Evolutionary conservation across 306 rosid genomes (phyloP).

Genomic region (Trifolium pratense): DNA sequence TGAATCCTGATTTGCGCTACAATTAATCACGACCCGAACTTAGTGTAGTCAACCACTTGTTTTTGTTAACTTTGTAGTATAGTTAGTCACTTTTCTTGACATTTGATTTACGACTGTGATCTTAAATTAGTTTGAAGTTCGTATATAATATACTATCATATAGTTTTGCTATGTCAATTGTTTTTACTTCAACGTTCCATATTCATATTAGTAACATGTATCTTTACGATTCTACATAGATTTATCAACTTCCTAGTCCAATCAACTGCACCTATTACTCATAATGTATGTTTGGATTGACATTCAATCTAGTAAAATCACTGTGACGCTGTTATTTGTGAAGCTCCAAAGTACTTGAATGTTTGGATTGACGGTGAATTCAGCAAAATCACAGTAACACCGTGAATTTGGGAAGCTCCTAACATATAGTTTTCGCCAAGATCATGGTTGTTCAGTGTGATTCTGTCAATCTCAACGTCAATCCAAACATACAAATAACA

Average conservation of each 20-base stretch:
- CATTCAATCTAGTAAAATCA: too few species aligned
- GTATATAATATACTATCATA: neutral
- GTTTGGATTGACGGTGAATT: neutral
- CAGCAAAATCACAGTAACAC: neutral
- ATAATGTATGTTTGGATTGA: too few species aligned
- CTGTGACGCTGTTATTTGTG: too few species aligned
- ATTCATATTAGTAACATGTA: neutral
- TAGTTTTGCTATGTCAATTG: neutral
- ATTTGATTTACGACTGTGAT: too few species aligned
- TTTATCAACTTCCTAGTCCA: constrained; percentile 8
- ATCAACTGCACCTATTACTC: neutral
- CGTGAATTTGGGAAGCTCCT: neutral
- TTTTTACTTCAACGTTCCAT: neutral
- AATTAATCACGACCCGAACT: neutral
- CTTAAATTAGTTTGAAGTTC: too few species aligned
- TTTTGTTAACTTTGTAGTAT: too few species aligned
- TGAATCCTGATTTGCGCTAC: neutral
- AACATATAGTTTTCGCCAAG: too few species aligned
- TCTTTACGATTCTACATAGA: neutral
- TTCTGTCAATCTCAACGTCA: neutral
- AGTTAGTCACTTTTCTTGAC: neutral
- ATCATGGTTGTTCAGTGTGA: neutral
- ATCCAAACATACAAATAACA: neutral
- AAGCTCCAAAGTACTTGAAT: neutral
- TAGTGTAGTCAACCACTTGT: neutral